These are phyloP conservation scores for Suillus clintonianus DNA, from an alignment of 768 basidiomycete species.

Conservation along the genomic window DNA sequence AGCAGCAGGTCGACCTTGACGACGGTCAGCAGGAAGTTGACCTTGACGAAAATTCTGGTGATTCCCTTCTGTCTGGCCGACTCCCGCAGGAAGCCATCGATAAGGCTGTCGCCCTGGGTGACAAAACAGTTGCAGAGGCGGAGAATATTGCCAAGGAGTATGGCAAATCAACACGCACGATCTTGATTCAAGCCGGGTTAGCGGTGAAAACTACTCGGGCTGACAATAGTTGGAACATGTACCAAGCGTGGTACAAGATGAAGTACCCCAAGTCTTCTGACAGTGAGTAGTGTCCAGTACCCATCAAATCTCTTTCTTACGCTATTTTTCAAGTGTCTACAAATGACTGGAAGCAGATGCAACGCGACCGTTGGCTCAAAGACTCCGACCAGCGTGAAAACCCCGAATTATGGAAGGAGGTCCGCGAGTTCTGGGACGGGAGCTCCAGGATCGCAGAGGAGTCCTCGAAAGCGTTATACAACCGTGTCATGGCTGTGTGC, in stretches of 20 bases:
- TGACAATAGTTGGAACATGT: not conserved
- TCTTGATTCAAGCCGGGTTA: not conserved
- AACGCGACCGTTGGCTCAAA: not conserved
- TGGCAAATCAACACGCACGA: not conserved
- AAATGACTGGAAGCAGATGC: not conserved
- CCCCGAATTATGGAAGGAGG: not conserved
- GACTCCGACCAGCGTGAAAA: not conserved
- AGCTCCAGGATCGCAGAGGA: rapidly evolving
- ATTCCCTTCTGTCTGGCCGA: not conserved
- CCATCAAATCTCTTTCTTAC: not conserved
- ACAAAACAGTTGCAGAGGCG: not conserved
- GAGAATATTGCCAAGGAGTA: slow-evolving; percentile 3
- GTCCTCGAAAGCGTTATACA: not conserved
- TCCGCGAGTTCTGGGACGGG: not conserved
- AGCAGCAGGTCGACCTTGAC: too few species aligned
- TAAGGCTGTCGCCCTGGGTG: not conserved
- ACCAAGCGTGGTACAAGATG: not conserved
- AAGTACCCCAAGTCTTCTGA: slow-evolving; percentile 1
- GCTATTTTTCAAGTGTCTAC: not conserved
- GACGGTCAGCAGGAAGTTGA: too few species aligned
- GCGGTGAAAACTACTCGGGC: not conserved
- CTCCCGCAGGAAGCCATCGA: not conserved
- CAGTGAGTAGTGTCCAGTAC: not conserved
- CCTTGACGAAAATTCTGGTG: not conserved
- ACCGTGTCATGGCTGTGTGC: not conserved